A percentile compares a stretch with the other conserved stretches of the same genome.
Evolutionary conservation across 805 yeast species (phyloP).

Genomic region (Starmerella apis): DNA sequence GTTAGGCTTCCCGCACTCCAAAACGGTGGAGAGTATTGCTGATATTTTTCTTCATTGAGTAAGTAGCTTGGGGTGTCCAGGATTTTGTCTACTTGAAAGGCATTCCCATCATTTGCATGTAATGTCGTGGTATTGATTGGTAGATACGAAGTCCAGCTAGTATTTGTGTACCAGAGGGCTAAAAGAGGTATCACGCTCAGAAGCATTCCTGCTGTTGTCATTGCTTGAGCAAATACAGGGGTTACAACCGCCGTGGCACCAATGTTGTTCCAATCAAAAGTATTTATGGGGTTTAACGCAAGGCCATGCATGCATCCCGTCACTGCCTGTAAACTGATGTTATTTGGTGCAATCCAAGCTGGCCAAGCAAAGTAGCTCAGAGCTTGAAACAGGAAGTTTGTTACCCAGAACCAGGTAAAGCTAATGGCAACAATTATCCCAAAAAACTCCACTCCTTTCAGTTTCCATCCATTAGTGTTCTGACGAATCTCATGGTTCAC

Average conservation of each 20-base stretch:
- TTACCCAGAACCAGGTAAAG: constrained; percentile 57
- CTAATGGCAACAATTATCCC: constrained; percentile 34
- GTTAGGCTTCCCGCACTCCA: constrained; percentile 48
- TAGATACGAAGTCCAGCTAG: constrained; percentile 41
- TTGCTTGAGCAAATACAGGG: constrained; percentile 38
- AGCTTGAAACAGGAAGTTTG: constrained; percentile 54
- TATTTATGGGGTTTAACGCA: constrained; percentile 40
- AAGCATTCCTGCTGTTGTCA: constrained; percentile 33
- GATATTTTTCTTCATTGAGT: constrained; percentile 39
- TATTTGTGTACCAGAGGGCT: constrained; percentile 38
- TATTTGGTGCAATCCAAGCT: constrained; percentile 46
- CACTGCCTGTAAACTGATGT: constrained; percentile 48
- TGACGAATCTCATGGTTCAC: constrained; percentile 24
- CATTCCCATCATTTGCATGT: constrained; percentile 37
- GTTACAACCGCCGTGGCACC: constrained; percentile 31
- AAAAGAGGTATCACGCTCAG: constrained; percentile 30
- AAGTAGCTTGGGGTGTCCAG: constrained; percentile 31
- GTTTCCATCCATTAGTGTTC: constrained; percentile 48
- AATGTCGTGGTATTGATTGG: constrained; percentile 40
- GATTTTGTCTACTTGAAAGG: constrained; percentile 38
- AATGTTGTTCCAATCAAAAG: constrained; percentile 40
- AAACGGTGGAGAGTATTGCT: constrained; percentile 47
- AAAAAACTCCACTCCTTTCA: constrained; percentile 46
- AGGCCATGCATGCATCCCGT: constrained; percentile 44
- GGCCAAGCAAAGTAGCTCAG: constrained; percentile 56